Percentiles rank a stretch among this genome's conserved stretches.
Conservation (phyloP, 148 eudicot genomes). For the Silene uniflora region DNA sequence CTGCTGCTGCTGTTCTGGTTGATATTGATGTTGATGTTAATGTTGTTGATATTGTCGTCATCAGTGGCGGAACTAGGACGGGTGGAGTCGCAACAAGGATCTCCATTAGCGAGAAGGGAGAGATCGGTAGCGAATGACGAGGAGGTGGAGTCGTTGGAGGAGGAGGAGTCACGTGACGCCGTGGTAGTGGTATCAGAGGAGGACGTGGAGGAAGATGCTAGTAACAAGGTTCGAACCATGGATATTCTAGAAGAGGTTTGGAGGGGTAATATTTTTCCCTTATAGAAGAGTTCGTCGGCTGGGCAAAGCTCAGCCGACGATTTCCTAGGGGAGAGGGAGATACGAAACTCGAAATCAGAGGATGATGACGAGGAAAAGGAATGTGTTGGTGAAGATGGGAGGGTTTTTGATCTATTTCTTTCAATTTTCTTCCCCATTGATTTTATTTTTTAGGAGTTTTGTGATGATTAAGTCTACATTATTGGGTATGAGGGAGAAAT, state of each 20-base stretch:
- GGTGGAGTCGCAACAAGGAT: conserved; percentile 54
- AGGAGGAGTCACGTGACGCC: conserved; percentile 48
- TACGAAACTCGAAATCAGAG: conserved; percentile 73
- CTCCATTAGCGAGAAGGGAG: conserved; percentile 48
- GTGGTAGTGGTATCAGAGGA: conserved; percentile 42
- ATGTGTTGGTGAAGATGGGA: conserved; percentile 80
- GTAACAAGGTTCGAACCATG: conserved; percentile 67
- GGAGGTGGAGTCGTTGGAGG: conserved; percentile 44
- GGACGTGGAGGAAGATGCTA: conserved; percentile 56
- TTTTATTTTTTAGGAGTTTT: neutral
- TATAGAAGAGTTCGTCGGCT: conserved; percentile 91
- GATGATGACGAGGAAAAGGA: conserved; percentile 62
- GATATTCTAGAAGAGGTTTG: conserved; percentile 78
- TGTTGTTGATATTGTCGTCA: conserved; percentile 31
- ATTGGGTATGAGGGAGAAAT: neutral
- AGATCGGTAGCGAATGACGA: conserved; percentile 43
- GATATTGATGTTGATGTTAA: neutral
- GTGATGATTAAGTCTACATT: neutral
- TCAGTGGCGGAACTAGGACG: conserved; percentile 69
- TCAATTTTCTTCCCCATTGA: conserved; percentile 41
- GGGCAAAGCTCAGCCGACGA: conserved; percentile 62
- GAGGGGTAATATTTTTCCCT: conserved; percentile 81
- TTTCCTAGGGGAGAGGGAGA: conserved; percentile 68
- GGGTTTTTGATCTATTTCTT: conserved; percentile 49
- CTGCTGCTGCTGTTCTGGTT: too few relatives aligned